A percentile compares a stretch with the other conserved stretches of the same genome.
These are phyloP conservation scores for Millerozyma acaciae DNA, from an alignment of 805 yeast species.

Conservation along the genomic window DNA sequence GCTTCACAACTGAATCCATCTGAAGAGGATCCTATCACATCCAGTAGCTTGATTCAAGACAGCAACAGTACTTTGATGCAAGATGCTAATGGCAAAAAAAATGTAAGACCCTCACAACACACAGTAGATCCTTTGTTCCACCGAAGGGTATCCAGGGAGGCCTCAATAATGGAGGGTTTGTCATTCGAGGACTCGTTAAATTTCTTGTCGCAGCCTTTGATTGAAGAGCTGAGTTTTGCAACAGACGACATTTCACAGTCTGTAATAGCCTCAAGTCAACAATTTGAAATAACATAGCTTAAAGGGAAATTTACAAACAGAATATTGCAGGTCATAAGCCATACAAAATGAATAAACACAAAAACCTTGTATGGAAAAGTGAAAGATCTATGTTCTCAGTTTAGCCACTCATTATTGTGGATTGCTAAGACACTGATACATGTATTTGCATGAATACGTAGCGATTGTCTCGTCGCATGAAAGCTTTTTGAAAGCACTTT, in stretches of 20 bases:
- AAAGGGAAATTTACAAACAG: too few species aligned
- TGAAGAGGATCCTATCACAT: neutral
- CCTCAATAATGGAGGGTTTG: constrained; percentile 6
- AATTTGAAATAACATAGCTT: too few species aligned
- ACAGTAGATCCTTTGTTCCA: too few species aligned
- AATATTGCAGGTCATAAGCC: too few species aligned
- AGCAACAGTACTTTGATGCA: neutral
- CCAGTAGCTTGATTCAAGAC: neutral
- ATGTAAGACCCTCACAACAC: neutral
- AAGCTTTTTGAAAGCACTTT: too few species aligned
- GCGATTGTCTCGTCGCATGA: too few species aligned
- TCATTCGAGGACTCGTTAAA: constrained; percentile 15
- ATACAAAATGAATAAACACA: too few species aligned
- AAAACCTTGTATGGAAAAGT: too few species aligned
- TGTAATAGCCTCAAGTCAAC: neutral
- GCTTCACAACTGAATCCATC: constrained; percentile 5
- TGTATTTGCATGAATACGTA: too few species aligned
- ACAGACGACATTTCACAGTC: neutral
- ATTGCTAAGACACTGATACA: too few species aligned
- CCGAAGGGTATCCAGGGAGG: neutral
- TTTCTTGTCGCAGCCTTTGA: constrained; percentile 14
- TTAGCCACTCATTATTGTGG: too few species aligned
- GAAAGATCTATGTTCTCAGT: too few species aligned
- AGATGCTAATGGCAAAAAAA: neutral
- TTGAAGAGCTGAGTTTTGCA: constrained; percentile 1